Evolutionary conservation across 2,329 filamentous ascomycete species (phyloP).

Genomic region (Hypomyces rosellus): DNA sequence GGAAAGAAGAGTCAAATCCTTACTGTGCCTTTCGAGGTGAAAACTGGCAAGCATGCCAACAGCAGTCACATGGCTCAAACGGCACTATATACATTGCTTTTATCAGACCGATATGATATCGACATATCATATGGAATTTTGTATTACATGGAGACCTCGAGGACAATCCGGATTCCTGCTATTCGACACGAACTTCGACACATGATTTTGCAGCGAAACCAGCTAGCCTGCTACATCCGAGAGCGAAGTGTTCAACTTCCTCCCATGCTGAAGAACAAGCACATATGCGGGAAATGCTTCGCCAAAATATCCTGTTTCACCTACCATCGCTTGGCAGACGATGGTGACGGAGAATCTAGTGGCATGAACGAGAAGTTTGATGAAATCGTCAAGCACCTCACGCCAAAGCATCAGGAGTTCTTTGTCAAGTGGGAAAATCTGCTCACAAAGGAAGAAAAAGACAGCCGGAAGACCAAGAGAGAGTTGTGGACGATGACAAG

Average conservation of each 20-base stretch:
- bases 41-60: slow-evolving; percentile 82
- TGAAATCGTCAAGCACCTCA: slow-evolving; percentile 73
- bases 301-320: slow-evolving; percentile 86
- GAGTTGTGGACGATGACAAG: slow-evolving; percentile 97
- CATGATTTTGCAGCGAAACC: slow-evolving; percentile 95
- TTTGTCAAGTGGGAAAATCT: slow-evolving; percentile 93
- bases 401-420: slow-evolving; percentile 67
- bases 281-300: slow-evolving; percentile 81
- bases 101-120: slow-evolving; percentile 93
- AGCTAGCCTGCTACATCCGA: slow-evolving; percentile 77
- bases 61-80: slow-evolving; percentile 87
- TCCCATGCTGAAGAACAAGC: slow-evolving; percentile 75
- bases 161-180: slow-evolving; percentile 77
- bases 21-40: slow-evolving; percentile 90
- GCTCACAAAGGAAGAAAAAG: slow-evolving; percentile 89
- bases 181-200: slow-evolving; percentile 84
- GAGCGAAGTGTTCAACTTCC: slow-evolving; percentile 75
- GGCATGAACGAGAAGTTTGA: slow-evolving; percentile 77
- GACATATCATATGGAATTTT: slow-evolving; percentile 84
- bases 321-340: slow-evolving; percentile 85
- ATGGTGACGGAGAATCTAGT: slow-evolving; percentile 73
- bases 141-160: slow-evolving; percentile 90
- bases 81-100: slow-evolving; percentile 82
- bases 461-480: slow-evolving; percentile 76
- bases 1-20: slow-evolving; percentile 59